Evolutionary conservation across 164 flowering plant species (phyloP), one percentile per base, ranked within the genome.

Genomic region (Protea cynaroides): DNA sequence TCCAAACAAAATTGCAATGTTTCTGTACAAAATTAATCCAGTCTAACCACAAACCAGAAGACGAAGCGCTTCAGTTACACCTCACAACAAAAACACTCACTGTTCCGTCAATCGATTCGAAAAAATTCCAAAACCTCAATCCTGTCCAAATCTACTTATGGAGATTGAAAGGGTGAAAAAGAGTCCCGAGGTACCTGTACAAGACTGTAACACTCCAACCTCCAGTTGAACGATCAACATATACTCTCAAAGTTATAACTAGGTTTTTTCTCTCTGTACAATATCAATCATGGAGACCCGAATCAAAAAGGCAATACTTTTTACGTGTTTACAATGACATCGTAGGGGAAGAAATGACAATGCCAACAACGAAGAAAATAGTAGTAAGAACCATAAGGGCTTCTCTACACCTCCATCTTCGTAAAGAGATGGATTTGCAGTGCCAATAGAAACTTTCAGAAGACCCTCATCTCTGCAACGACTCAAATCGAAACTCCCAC

Each of bases 391-490:
- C 38, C 23, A 38, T 10, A 37, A 65, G 46, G n/a, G 37, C 11
- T 18, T 63, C 58, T 61, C 74, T 72, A 77, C 47, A 58, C 75
- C 67, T 73, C 81, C 82, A 75, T 77, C 76, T 65, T 75, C 59
- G 14, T 49, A 11, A 19, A 71, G 65, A 71, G 72, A 74, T 73
- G 73, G 75, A 75, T 62, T 74, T 70, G 69, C 69, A 71, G 67
- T 62, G 18, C 24, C 1, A 25, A 40, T 36, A 22, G 56, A 46
- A 66, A 59, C 69, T 46, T 77, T 73, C 72, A 79, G 50, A 57
- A 54, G 77, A 70, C 80, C 76, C 83, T 78, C 85, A 82, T 79
- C 75, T 51, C 58, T 12, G 12, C 55, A 56, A 47, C 40, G 61
- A 50, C 23, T 49, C 52, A 34, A 44, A n/a, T 53, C 62, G 38